phyloP scores from a whole-genome alignment of 176 grass and related monocot species.

The Carex myosuroides region DNA sequence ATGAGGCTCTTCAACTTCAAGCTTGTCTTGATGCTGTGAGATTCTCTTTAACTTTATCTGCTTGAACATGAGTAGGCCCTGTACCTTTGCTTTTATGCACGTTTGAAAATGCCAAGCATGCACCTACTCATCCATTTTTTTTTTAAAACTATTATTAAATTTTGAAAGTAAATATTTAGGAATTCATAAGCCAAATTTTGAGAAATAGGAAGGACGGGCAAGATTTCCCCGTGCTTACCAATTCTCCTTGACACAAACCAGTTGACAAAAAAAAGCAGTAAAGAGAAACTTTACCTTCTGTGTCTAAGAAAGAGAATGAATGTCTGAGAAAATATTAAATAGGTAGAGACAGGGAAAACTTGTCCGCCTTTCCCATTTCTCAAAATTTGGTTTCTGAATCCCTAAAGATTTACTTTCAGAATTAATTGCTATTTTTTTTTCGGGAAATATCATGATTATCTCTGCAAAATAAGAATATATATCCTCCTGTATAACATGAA shows the following conservation, averaged over 20 bases:
- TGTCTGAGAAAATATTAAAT: neutral
- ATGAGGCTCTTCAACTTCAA: conserved; percentile 83
- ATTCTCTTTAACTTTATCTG: conserved; percentile 6
- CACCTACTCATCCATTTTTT: neutral
- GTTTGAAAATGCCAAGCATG: neutral
- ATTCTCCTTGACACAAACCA: neutral
- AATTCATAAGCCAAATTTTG: neutral
- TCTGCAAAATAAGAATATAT: neutral
- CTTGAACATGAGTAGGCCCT: neutral
- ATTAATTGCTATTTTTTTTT: neutral
- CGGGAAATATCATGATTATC: neutral
- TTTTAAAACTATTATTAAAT: neutral
- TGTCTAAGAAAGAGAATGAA: neutral
- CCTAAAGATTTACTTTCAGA: neutral
- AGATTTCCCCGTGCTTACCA: neutral
- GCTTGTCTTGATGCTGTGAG: conserved; percentile 87
- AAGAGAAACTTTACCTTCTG: neutral
- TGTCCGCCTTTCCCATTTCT: neutral
- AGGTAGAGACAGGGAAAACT: neutral
- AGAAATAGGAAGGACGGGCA: neutral
- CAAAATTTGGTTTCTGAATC: neutral
- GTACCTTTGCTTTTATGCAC: neutral
- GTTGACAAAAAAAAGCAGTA: neutral
- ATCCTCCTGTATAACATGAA: neutral
- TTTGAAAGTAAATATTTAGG: neutral